phyloP scores from a whole-genome alignment of 495 filamentous ascomycete genomes.

The Cenococcum geophilum region DNA sequence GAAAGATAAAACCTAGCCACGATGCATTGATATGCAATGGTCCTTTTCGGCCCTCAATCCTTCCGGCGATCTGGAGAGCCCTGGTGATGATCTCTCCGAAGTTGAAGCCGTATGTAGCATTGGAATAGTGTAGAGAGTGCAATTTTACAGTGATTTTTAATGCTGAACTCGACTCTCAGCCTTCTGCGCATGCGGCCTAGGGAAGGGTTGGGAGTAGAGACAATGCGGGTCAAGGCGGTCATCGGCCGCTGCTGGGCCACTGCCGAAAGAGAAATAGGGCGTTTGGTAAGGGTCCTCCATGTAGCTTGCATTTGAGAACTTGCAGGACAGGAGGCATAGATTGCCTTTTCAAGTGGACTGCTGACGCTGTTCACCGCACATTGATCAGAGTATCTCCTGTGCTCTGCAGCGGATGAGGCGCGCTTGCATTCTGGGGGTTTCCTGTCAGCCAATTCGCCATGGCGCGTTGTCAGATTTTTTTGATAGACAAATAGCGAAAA shows the following conservation, averaged over 20 bases:
- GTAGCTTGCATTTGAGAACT: background rate
- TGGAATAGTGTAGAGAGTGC: background rate
- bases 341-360: background rate
- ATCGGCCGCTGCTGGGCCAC: background rate
- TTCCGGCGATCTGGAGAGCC: background rate
- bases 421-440: conserved; percentile 3
- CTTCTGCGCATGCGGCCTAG: background rate
- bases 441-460: background rate
- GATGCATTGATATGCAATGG: background rate
- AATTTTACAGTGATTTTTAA: background rate
- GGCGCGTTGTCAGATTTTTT: background rate
- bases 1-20: background rate
- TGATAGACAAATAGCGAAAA: background rate
- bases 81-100: background rate
- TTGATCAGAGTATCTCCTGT: conserved; percentile 1
- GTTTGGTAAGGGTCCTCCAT: background rate
- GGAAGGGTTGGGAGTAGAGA: background rate
- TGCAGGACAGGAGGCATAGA: conserved; percentile 1
- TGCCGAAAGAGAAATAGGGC: background rate
- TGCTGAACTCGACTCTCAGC: background rate
- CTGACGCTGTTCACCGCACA: background rate
- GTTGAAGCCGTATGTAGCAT: background rate
- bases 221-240: background rate
- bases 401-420: conserved; percentile 9
- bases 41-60: background rate